These are phyloP conservation scores for Sclerotiophoma versabilis DNA, from an alignment of 2,329 filamentous ascomycete species.

Conservation along the genomic window DNA sequence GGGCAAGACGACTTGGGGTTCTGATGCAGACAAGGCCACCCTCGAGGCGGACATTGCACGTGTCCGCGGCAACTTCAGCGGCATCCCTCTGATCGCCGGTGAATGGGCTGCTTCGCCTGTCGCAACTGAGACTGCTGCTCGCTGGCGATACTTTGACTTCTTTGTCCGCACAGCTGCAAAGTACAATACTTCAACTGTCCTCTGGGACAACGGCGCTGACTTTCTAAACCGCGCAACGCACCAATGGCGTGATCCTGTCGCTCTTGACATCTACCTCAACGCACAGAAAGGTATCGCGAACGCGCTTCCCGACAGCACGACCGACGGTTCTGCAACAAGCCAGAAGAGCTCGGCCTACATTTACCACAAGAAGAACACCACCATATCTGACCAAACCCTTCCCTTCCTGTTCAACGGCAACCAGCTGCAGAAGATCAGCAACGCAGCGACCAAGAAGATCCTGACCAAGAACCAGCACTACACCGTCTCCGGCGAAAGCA, in stretches of 20 bases:
- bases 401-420: constrained; percentile 65
- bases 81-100: constrained; percentile 64
- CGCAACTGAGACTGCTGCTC: constrained; percentile 61
- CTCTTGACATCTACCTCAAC: constrained; percentile 57
- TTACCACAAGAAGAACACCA: constrained; percentile 60
- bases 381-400: constrained; percentile 53
- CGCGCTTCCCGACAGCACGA: constrained; percentile 61
- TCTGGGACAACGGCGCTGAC: constrained; percentile 68
- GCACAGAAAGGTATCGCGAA: constrained; percentile 56
- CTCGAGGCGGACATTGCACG: constrained; percentile 59
- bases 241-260: constrained; percentile 60
- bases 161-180: constrained; percentile 58
- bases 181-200: constrained; percentile 59
- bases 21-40: constrained; percentile 59
- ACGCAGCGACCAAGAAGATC: constrained; percentile 44
- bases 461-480: constrained; percentile 57
- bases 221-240: constrained; percentile 60
- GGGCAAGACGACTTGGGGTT: constrained; percentile 68
- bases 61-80: constrained; percentile 62
- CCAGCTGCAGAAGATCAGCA: constrained; percentile 50
- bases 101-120: constrained; percentile 63
- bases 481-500: constrained; percentile 50
- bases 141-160: constrained; percentile 66
- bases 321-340: constrained; percentile 53
- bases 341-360: constrained; percentile 63